Conservation (phyloP, 2,329 filamentous ascomycete genomes). For the Alternaria ventricosa region DNA sequence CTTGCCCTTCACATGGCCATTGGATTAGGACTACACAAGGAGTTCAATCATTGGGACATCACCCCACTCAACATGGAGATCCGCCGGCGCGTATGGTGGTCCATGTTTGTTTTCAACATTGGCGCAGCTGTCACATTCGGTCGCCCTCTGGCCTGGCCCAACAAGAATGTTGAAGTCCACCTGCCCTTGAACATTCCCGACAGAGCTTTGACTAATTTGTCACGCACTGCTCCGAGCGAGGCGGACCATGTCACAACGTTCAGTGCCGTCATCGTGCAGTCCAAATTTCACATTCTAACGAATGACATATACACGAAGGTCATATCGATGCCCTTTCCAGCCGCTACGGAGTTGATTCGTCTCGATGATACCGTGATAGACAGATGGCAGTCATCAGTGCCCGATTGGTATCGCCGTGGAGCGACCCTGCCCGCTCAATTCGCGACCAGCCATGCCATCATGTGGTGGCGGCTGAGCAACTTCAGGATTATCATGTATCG, state of each 20-base stretch:
- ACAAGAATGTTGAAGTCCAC: conserved; percentile 14
- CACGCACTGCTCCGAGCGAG: conserved; percentile 16
- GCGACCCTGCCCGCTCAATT: conserved; percentile 46
- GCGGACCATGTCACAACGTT: conserved; percentile 49
- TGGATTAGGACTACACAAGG: conserved; percentile 59
- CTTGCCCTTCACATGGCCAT: conserved; percentile 59
- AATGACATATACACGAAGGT: conserved; percentile 55
- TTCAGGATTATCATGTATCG: conserved; percentile 58
- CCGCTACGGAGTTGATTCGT: conserved; percentile 50
- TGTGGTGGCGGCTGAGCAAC: conserved; percentile 55
- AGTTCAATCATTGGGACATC: conserved; percentile 57
- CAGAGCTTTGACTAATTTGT: conserved; percentile 41
- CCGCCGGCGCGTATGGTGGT: conserved; percentile 46
- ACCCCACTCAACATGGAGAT: conserved; percentile 48
- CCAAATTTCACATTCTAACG: conserved; percentile 55
- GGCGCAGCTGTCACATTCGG: conserved; percentile 61
- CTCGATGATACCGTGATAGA: conserved; percentile 51
- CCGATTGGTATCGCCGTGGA: conserved; percentile 47
- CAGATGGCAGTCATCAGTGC: conserved; percentile 48
- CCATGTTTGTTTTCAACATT: conserved; percentile 54
- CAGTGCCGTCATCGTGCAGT: conserved; percentile 54
- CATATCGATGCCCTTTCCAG: conserved; percentile 54
- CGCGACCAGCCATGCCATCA: conserved; percentile 51
- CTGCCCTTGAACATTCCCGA: conserved; percentile 12
- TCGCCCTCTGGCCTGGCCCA: conserved; percentile 47